Base-by-base conservation (phyloP, 768 basidiomycete species). In the Collybia mongolica region DNA sequence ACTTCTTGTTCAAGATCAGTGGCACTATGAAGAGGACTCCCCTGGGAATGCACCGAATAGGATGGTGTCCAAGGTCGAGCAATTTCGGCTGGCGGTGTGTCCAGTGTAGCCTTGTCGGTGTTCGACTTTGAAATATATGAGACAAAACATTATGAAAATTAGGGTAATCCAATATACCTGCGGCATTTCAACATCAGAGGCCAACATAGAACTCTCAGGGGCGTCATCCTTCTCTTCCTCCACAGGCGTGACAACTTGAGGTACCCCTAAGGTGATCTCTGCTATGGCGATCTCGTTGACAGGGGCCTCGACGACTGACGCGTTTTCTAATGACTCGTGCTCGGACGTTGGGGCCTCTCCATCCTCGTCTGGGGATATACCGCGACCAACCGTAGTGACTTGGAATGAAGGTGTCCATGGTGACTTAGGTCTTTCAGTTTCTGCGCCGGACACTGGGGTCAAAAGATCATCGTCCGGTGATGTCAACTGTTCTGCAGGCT, bases 401-500 rank as follows among this genome's bases (percentile, higher is more conserved):
- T 73, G 74, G 69, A 79, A 82, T 2, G 80, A 79, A 6, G 78
- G 73, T 12, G 72, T 74, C 75, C 74, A 80, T 23, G 77, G 77
- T 14, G 76, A 77, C 54, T 76, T 77, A 18, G 76, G 75, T 32
- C 72, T 65, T 43, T 77, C 76, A 12, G 69, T 44, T 18, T 68
- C 63, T 50, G 41, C 48, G 20, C 24, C 54, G 38, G 28, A 32
- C 14, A 9, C 44, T 11, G 39, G n/a, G 15, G 20, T 38, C 11
- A 54, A 48, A 17, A 18, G 15, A 3, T n/a, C 42, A 17, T 23
- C 39, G 8, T 48, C 49, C 20, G 36, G 22, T 32, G 17, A 2
- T 18, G 38, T 17, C 17, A 45, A 23, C 26, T 44, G 15, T n/a
- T 48, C 35, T 6, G 29, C 18, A 19, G 32, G 36, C 46, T 44